Conservation (phyloP, 73 alveolate species). For the Tetrahymena borealis region DNA sequence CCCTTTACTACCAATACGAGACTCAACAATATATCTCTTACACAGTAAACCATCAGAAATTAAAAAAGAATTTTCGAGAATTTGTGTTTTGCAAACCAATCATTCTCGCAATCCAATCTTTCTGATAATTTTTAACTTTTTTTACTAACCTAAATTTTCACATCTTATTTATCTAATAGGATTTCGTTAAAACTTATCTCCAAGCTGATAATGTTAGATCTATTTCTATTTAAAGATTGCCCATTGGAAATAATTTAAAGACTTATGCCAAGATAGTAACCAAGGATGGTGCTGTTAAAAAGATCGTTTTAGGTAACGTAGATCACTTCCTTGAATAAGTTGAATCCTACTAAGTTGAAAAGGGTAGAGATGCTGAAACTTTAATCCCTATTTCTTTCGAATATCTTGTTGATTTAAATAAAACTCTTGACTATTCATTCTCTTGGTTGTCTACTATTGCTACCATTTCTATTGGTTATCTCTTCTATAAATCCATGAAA, state of each 20-base stretch:
- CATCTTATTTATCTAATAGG: neutral
- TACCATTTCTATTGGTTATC: neutral
- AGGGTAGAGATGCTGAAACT: conserved; percentile 17
- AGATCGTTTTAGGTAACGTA: conserved; percentile 25
- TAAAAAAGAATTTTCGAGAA: neutral
- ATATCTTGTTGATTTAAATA: neutral
- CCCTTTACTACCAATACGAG: neutral
- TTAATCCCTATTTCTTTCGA: conserved; percentile 30
- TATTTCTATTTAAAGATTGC: conserved; percentile 3
- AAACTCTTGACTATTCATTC: conserved; percentile 8
- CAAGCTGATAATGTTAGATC: conserved; percentile 5
- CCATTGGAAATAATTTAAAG: conserved; percentile 2
- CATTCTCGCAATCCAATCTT: too few relatives aligned
- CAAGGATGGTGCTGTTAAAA: neutral
- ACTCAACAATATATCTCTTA: conserved; percentile 35
- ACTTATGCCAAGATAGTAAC: conserved; percentile 11
- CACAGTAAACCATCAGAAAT: conserved; percentile 6
- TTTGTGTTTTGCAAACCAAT: neutral
- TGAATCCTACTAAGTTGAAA: conserved; percentile 25
- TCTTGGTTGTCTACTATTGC: conserved; percentile 3
- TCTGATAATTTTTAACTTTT: too few relatives aligned
- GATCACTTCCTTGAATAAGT: conserved; percentile 38
- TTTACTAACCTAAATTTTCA: too few relatives aligned
- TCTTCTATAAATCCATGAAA: conserved; percentile 8
- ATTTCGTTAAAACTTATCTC: conserved; percentile 18